phyloP scores from a whole-genome alignment of 2,329 filamentous ascomycete genomes.

The Leptodontidium sp. region DNA sequence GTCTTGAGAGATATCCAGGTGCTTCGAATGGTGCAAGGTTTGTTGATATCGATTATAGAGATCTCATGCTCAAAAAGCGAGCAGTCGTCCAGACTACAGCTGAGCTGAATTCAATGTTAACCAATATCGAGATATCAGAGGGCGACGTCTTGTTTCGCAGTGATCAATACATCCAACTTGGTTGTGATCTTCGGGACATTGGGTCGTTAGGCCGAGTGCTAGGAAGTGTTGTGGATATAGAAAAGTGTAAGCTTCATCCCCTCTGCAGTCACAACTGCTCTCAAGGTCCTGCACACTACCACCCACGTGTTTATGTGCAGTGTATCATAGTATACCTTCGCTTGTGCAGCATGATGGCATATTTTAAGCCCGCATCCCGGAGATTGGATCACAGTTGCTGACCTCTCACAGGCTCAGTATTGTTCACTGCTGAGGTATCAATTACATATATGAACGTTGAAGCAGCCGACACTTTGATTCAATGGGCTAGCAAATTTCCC shows the following conservation, averaged over 20 bases:
- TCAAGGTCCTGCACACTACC: background rate
- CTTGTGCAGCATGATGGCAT: background rate
- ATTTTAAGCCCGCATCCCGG: no score
- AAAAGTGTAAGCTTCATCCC: constrained; percentile 53
- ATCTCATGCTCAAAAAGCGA: constrained; percentile 79
- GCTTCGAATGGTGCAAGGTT: constrained; percentile 69
- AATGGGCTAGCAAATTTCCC: constrained; percentile 77
- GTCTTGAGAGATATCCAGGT: constrained; percentile 70
- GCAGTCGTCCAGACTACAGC: constrained; percentile 70
- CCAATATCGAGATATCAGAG: constrained; percentile 52
- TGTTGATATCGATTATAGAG: constrained; percentile 86
- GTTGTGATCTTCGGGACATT: constrained; percentile 80
- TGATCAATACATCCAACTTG: constrained; percentile 78
- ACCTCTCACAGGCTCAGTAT: constrained; percentile 54
- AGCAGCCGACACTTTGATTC: constrained; percentile 76
- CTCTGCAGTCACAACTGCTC: background rate
- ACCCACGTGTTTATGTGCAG: background rate
- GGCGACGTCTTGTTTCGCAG: constrained; percentile 67
- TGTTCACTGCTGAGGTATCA: constrained; percentile 90
- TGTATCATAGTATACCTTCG: background rate
- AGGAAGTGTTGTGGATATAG: constrained; percentile 62
- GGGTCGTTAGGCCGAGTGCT: constrained; percentile 66
- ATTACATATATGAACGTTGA: constrained; percentile 86
- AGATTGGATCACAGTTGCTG: background rate
- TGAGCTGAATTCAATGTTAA: constrained; percentile 63